Conservation (phyloP, 83 land plant genomes). For the Picea abies region DNA sequence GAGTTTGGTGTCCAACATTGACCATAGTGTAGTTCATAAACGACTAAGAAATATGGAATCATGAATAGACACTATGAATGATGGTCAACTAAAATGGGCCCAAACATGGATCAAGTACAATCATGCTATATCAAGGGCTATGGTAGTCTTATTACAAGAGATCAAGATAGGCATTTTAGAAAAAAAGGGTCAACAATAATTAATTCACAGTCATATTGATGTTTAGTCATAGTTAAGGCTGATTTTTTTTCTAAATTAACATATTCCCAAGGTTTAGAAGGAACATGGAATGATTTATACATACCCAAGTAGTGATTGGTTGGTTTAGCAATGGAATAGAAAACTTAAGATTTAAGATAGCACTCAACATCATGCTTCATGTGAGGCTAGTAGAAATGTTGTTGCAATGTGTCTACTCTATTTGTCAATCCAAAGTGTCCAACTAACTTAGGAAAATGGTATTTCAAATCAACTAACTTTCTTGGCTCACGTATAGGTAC, state of each 20-base stretch:
- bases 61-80: not conserved
- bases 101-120: not conserved
- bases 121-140: not conserved
- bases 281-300: not conserved
- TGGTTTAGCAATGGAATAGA: not conserved
- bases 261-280: not conserved
- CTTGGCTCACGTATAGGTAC: too few species aligned
- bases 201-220: not conserved
- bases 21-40: not conserved
- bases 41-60: not conserved
- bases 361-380: not conserved
- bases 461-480: too few species aligned
- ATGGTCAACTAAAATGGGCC: not conserved
- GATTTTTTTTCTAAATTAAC: not conserved
- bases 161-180: not conserved
- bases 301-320: not conserved
- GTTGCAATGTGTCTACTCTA: not conserved
- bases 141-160: not conserved
- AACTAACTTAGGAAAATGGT: too few species aligned
- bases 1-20: not conserved
- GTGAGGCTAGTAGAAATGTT: not conserved
- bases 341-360: not conserved
- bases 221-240: not conserved
- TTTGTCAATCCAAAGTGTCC: too few species aligned
- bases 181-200: not conserved